Evolutionary conservation across 208 protist species (phyloP), one percentile per base, ranked within the genome.

Genomic region (Crithidia fasciculata): DNA sequence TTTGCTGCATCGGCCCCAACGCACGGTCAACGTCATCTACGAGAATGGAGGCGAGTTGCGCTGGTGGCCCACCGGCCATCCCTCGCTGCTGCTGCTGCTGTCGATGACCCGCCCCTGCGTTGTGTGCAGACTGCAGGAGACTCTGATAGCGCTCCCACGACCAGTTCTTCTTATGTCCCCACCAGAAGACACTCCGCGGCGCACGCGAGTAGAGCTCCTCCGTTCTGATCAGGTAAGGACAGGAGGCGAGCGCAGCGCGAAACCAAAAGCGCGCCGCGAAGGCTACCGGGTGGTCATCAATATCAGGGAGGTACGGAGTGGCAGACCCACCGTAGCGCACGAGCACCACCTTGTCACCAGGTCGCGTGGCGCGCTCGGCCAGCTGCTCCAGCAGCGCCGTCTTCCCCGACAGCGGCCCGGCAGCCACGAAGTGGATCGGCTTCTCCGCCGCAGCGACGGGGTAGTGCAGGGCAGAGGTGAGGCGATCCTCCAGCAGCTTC

Each of bases 251-350:
- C 28, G 86, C 91, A 5, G 89, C 91, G 69, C 91, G 88, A 36
- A 95, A 95, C 91, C 91, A 95, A 55, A 95, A 92, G 39, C 91
- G 86, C 0, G 91, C 50, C 1, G 91, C 68, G 65, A 95, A 93
- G 50, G 91, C 88, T 10, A 93, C 59, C 6, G 91, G 91, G 66
- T 95, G 86, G 72, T 95, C 91, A 54, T 95, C 91, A 43, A 95
- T 65, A 60, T 91, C 91, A 0, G 91, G 82, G 13, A 89, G 66
- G 81, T 93, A 93, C 6, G 91, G 91, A 36, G 86, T 91, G n/a
- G 88, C 69, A 37, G 85, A 69, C 40, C 88, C 81, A 54, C 78
- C 76, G 74, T 95, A 95, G 50, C 91, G 91, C 47, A 95, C 87
- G 44, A 92, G 61, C 18, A 91, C 82, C 0, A 86, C 84, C n/a